phyloP scores from a whole-genome alignment of 371 early-diverging fungal genomes.

The Mucor racemosus region DNA sequence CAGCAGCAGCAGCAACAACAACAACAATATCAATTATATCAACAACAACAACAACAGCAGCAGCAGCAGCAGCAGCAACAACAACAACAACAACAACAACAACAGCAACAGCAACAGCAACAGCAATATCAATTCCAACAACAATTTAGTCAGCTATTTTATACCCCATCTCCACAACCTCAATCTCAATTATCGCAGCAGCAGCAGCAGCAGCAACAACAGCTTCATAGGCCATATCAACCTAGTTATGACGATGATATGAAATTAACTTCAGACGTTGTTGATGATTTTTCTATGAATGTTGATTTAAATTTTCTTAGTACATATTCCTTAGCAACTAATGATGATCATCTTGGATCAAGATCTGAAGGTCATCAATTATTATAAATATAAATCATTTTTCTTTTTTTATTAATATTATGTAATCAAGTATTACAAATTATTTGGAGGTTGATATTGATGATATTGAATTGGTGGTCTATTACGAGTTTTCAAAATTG shows the following conservation, averaged over 20 bases:
- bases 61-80: slow-evolving; percentile 21
- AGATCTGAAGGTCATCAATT: slow-evolving; percentile 29
- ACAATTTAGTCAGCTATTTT: slow-evolving; percentile 9
- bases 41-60: slow-evolving; percentile 21
- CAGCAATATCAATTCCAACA: slow-evolving; percentile 15
- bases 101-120: slow-evolving; percentile 19
- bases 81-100: slow-evolving; percentile 8
- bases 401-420: slow-evolving; percentile 2
- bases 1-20: slow-evolving; percentile 22
- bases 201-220: slow-evolving; percentile 15
- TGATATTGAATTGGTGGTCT: slow-evolving; percentile 29
- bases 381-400: slow-evolving; percentile 14
- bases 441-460: slow-evolving; percentile 12
- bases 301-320: slow-evolving; percentile 13
- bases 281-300: slow-evolving; percentile 16
- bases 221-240: slow-evolving; percentile 27
- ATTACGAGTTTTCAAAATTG: slow-evolving; percentile 29
- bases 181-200: slow-evolving; percentile 5
- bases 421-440: slow-evolving; percentile 17
- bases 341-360: slow-evolving; percentile 9
- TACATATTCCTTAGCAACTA: background rate
- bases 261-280: background rate
- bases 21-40: slow-evolving; percentile 7
- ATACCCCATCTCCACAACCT: slow-evolving; percentile 6
- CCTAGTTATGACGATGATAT: slow-evolving; percentile 19